phyloP scores from a whole-genome alignment of 2,329 filamentous ascomycete species.

The Cercospora zeae-maydis region DNA sequence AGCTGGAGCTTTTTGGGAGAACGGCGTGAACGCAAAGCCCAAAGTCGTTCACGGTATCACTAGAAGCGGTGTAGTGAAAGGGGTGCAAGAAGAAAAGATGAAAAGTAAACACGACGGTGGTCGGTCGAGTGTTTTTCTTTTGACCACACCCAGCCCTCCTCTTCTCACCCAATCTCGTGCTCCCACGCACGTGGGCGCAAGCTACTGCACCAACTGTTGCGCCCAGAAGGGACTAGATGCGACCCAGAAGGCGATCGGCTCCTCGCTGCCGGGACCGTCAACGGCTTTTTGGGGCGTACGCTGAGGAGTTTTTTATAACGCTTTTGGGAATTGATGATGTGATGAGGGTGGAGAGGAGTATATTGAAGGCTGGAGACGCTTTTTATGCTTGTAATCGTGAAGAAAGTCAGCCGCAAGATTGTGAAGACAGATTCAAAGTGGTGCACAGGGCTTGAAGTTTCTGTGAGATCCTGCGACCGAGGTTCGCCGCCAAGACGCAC shows the following conservation, averaged over 20 bases:
- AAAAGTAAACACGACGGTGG: not conserved
- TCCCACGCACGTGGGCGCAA: slow-evolving; percentile 4
- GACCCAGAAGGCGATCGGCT: slow-evolving; percentile 11
- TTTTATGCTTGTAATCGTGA: not conserved
- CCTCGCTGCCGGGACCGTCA: not conserved
- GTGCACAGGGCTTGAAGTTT: not conserved
- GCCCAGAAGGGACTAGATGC: slow-evolving; percentile 5
- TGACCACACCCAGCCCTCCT: not conserved
- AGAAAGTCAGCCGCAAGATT: not conserved
- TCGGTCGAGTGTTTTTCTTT: not conserved
- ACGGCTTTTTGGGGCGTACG: not conserved
- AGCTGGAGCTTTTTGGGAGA: slow-evolving; percentile 46
- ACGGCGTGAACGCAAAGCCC: slow-evolving; percentile 53
- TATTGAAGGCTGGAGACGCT: not conserved
- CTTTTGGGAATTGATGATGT: not conserved
- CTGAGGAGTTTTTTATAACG: not conserved
- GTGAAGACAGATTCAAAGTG: not conserved
- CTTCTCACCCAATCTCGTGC: slow-evolving; percentile 2
- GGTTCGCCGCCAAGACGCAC: not conserved
- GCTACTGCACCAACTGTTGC: slow-evolving; percentile 5
- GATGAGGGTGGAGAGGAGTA: not conserved
- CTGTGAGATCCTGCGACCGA: not conserved
- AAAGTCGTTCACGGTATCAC: slow-evolving; percentile 50
- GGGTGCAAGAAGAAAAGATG: slow-evolving; percentile 4
- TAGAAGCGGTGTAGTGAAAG: slow-evolving; percentile 2